Evolutionary conservation across 352 stramenopile species (phyloP).

Genomic region (Pythium aquatile): DNA sequence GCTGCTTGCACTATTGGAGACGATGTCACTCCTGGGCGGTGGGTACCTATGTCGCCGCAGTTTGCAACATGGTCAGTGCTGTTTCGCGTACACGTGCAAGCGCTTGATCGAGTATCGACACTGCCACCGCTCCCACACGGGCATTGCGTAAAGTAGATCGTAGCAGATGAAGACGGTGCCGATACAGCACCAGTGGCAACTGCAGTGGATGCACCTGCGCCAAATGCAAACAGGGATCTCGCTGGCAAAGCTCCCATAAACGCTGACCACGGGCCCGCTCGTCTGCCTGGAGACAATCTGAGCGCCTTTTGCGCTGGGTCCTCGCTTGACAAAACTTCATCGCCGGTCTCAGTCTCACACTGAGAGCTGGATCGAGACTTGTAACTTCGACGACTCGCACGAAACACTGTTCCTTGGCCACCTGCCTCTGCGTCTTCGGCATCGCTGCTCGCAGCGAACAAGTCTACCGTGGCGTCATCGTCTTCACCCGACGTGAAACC

Average conservation of each 20-base stretch:
- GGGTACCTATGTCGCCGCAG: background rate
- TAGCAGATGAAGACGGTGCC: slow-evolving; percentile 15
- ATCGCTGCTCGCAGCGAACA: slow-evolving; percentile 2
- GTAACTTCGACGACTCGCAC: slow-evolving; percentile 7
- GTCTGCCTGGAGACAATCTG: background rate
- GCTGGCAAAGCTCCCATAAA: slow-evolving; percentile 6
- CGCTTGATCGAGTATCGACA: background rate
- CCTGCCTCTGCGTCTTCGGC: slow-evolving; percentile 5
- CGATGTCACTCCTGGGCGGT: background rate
- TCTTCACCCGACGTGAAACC: slow-evolving; percentile 1
- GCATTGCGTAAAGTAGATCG: slow-evolving; percentile 24
- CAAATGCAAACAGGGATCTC: slow-evolving; percentile 18
- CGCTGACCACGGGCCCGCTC: slow-evolving; percentile 3
- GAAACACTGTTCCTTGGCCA: slow-evolving; percentile 6
- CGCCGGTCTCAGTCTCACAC: background rate
- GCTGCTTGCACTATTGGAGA: background rate
- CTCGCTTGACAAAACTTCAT: background rate
- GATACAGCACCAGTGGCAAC: background rate
- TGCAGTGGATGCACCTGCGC: background rate
- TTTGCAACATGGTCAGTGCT: background rate
- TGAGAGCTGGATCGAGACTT: background rate
- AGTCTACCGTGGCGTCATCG: background rate
- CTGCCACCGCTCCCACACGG: slow-evolving; percentile 1
- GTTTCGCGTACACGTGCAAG: background rate
- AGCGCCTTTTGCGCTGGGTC: slow-evolving; percentile 1